Base-by-base conservation (phyloP, 352 stramenopile species). In the Phytophthora brassicae region DNA sequence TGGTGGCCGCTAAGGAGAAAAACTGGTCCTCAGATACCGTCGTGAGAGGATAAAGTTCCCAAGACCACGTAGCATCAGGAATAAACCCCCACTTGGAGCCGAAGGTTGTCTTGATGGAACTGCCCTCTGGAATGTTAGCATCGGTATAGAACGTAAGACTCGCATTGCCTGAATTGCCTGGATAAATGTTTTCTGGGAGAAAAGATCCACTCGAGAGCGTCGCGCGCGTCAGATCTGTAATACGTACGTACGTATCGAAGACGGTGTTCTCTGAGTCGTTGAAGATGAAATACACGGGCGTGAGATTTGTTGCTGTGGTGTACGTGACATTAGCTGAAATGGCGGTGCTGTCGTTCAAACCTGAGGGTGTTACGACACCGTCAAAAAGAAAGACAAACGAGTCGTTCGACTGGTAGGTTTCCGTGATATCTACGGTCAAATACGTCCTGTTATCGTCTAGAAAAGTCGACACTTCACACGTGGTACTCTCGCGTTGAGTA, bases 121-220 rank as follows among this genome's bases (percentile, higher is more conserved):
- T 88, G 9, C 50, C 68, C 14, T 63, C 66, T 0, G 79, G 76
- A 16, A 92, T 78, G 17, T 72, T 74, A 11, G 83, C 81, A 39
- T 81, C 75, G 12, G 83, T 87, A 66, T 83, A 92, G 67, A 94
- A 94, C 16, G 75, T 80, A 13, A 94, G 70, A 28, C 66, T 90
- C 6, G 83, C 85, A 45, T 89, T 92, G 17, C 85, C 85, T 11
- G 79, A 74, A 58, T 92, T 94, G 19, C 85, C 85, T 4, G 85
- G 85, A 48, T 92, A 94, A 41, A 92, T 90, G 44, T 92, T 94
- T 50, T 94, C 81, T 6, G 85, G 85, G 1, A 92, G 59, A 52
- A 94, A 94, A 8, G 83, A 85, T 4, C 82, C 79, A 22, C 85
- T 94, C 4, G 77, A 88, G 5, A 94, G 60, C 6, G 60, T 65